Conservation (phyloP, 2,329 filamentous ascomycete species). For the Plenodomus biglobosus region DNA sequence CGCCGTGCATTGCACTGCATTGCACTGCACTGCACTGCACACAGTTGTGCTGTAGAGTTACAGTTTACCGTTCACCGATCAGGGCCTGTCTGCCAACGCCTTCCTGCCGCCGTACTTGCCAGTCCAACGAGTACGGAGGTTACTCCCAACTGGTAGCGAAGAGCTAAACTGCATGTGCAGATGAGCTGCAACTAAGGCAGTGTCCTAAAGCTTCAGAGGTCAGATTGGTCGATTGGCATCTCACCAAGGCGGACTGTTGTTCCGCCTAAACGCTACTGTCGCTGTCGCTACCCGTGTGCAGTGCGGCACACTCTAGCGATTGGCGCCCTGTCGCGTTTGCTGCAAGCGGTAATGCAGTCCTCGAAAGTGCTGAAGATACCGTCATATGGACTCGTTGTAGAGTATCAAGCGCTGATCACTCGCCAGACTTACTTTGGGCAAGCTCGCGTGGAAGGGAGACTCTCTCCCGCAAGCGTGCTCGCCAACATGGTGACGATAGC, state of each 20-base stretch:
- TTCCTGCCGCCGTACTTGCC: background rate
- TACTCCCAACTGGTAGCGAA: background rate
- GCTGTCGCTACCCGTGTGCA: background rate
- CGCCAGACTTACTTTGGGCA: conserved; percentile 23
- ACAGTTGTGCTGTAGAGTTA: background rate
- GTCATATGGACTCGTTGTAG: too few relatives aligned
- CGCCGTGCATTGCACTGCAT: too few relatives aligned
- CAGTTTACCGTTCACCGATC: background rate
- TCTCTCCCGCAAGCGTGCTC: background rate
- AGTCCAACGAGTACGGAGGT: background rate
- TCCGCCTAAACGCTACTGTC: background rate
- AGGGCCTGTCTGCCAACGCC: background rate
- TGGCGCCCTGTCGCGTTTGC: conserved; percentile 14
- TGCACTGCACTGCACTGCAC: too few relatives aligned
- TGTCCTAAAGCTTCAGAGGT: background rate
- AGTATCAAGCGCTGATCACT: conserved; percentile 7
- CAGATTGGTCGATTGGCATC: background rate
- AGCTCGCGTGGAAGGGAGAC: background rate
- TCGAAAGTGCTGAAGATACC: conserved; percentile 8
- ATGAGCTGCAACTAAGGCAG: background rate
- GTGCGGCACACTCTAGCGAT: background rate
- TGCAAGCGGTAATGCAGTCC: conserved; percentile 15
- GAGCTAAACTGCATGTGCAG: background rate
- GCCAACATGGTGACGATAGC: background rate
- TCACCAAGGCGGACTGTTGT: background rate